Base-by-base conservation (phyloP, 305 asterid species). In the Ilex paraguariensis region DNA sequence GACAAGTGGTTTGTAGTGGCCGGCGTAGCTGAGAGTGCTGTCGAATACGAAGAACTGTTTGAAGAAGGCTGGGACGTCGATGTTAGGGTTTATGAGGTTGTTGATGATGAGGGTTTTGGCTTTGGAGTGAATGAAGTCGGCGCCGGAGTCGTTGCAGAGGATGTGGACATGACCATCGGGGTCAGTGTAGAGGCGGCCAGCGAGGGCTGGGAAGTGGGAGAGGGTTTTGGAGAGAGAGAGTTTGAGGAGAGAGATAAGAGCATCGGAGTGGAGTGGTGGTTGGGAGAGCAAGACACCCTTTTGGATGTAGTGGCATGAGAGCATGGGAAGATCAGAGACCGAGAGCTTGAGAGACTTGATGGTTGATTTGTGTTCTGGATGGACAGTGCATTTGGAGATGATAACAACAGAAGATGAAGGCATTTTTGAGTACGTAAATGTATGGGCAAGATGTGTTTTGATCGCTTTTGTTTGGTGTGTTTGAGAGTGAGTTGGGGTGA, bases 241-340 rank as follows among this genome's bases (percentile, higher is more conserved):
- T 53, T 85, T 82, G 74, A 91, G 81, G 70, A 75, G 87, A 16
- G 87, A 61, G 54, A 85, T 63, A 40, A 91, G 91, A 28, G 76
- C 72, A 36, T 63, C 46, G 62, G 85, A 44, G 53, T 77, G 64
- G 36, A 79, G 73, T 0, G 86, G 87, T 3, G 90, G 82, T 13
- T 64, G 58, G 0, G 95, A 82, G 4, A 91, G 76, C 12, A 91
- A 78, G 13, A 86, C 92, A 2, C 98, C 98, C 64, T 91, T 91
- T 53, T 91, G 98, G 39, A 91, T 91, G 78, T 91, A 91, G 2
- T 91, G 98, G 12, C 96, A 88, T 0, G 98, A 91, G 54, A 91
- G 88, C 98, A 91, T 91, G n/a, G 98, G 98, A 48, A 91, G 95
- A 68, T 91, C 98, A 53, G 98, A 91, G 0, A 91, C 96, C 46